Percentiles rank a stretch among this genome's conserved stretches.
Evolutionary conservation across 371 early-diverging fungal species (phyloP).

Genomic region (Mucor sp.): DNA sequence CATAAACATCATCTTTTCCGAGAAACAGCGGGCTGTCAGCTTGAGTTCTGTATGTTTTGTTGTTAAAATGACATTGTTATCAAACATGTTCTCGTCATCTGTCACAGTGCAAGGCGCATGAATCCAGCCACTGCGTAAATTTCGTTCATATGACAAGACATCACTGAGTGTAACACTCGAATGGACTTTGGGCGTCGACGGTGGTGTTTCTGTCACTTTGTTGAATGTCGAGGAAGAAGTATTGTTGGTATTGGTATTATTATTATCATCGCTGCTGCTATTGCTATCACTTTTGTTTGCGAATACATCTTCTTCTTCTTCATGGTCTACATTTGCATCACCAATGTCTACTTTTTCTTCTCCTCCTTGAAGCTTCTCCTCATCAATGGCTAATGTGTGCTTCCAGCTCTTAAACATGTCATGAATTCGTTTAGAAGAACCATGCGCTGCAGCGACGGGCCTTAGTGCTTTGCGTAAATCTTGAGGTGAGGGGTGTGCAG

Average conservation of each 20-base stretch:
- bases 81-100: background rate
- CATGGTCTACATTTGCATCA: background rate
- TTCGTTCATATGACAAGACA: slow-evolving; percentile 11
- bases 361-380: background rate
- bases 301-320: slow-evolving; percentile 1
- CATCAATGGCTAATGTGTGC: slow-evolving; percentile 10
- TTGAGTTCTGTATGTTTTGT: slow-evolving; percentile 3
- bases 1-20: slow-evolving; percentile 28
- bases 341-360: background rate
- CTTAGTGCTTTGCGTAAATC: slow-evolving; percentile 1
- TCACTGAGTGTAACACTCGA: slow-evolving; percentile 14
- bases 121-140: slow-evolving; percentile 21
- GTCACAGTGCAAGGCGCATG: slow-evolving; percentile 22
- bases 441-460: background rate
- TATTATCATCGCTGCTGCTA: background rate
- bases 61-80: slow-evolving; percentile 11
- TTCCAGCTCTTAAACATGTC: slow-evolving; percentile 26
- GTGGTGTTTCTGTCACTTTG: background rate
- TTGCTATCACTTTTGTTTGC: background rate
- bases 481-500: slow-evolving; percentile 6
- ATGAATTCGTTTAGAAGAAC: slow-evolving; percentile 6
- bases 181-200: background rate
- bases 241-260: background rate
- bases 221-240: background rate
- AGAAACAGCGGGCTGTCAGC: slow-evolving; percentile 13